A percentile compares a stretch with the other conserved stretches of the same genome.
Conservation (phyloP, 306 rosid species). For the Cicer pinnatifidum region DNA sequence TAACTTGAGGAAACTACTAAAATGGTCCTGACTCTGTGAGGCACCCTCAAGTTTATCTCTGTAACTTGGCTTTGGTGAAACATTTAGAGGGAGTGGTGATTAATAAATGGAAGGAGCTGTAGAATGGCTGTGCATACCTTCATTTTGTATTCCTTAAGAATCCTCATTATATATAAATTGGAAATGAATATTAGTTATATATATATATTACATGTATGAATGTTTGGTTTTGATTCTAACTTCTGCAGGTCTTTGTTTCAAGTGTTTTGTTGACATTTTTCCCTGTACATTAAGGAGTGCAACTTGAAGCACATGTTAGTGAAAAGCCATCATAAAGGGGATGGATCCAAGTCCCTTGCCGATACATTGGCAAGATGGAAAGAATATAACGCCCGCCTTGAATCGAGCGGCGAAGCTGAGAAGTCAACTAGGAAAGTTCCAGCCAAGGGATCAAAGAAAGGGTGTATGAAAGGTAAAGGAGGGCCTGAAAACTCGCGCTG, state of each 20-base stretch:
- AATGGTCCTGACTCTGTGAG: too few relatives aligned
- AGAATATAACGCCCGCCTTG: conserved; percentile 59
- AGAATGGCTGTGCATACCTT: not conserved
- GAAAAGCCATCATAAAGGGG: conserved; percentile 49
- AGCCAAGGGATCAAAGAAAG: conserved; percentile 81
- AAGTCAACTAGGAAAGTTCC: conserved; percentile 59
- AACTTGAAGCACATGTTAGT: conserved; percentile 54
- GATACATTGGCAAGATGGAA: conserved; percentile 66
- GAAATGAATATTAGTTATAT: conserved; percentile 21
- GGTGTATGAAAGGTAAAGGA: conserved; percentile 95
- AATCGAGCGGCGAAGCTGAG: conserved; percentile 47
- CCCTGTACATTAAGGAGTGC: conserved; percentile 36
- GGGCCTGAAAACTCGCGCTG: conserved; percentile 82
- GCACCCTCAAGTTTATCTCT: too few relatives aligned
- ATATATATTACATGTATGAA: not conserved
- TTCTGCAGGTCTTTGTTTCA: conserved; percentile 49
- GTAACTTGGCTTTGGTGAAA: not conserved
- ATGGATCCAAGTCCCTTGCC: conserved; percentile 64
- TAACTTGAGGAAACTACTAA: too few relatives aligned
- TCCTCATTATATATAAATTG: not conserved
- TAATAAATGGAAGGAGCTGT: too few relatives aligned
- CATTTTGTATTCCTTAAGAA: not conserved
- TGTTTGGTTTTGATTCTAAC: conserved; percentile 18
- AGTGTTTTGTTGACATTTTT: conserved; percentile 11
- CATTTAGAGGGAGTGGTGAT: not conserved